Evolutionary conservation across 2,329 filamentous ascomycete species (phyloP).

Genomic region (Microdochium bolleyi): DNA sequence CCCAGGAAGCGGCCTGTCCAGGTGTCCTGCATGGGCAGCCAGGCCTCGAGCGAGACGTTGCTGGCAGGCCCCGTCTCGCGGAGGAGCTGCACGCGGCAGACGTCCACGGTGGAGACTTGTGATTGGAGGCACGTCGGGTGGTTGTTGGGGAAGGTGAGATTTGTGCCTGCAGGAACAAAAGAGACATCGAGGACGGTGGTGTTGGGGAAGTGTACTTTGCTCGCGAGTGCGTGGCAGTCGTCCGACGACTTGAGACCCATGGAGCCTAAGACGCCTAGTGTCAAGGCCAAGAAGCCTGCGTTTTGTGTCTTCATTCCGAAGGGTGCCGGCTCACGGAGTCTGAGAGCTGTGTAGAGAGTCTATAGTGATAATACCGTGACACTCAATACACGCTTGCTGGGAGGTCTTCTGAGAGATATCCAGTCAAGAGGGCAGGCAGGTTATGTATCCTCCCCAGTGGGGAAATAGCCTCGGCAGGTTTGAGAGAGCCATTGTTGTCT

Average conservation of each 20-base stretch:
- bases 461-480: too few species aligned
- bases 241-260: neutral
- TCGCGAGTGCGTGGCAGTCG: neutral
- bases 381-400: too few species aligned
- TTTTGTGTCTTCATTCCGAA: neutral
- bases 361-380: too few species aligned
- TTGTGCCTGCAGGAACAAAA: neutral
- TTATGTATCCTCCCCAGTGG: too few species aligned
- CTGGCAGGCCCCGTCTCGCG: neutral
- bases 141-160: neutral
- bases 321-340: neutral
- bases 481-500: too few species aligned
- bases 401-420: too few species aligned
- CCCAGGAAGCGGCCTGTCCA: constrained; percentile 24
- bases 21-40: constrained; percentile 19
- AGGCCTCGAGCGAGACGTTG: neutral
- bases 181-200: neutral
- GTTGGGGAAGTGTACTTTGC: neutral
- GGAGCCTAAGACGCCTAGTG: neutral
- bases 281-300: neutral
- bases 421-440: too few species aligned
- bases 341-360: too few species aligned
- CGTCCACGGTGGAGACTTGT: neutral
- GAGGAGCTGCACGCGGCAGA: neutral
- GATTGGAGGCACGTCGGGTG: neutral